Percentiles rank a stretch among this genome's conserved stretches.
phyloP scores from a whole-genome alignment of 2,329 filamentous ascomycete species.

The Amauroascus verrucosus region DNA sequence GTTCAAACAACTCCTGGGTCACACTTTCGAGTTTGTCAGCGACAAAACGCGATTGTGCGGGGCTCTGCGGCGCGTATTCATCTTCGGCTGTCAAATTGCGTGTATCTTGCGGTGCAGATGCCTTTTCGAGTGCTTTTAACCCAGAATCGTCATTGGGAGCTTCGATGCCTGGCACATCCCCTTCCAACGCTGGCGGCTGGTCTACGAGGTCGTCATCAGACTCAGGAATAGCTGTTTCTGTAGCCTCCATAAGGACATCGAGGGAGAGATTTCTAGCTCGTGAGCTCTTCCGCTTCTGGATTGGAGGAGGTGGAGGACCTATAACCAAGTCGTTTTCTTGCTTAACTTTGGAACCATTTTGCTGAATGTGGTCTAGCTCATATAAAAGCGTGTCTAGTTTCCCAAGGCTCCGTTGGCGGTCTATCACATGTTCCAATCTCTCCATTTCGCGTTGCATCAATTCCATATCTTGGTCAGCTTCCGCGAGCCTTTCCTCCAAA shows the following conservation, averaged over 20 bases:
- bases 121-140: slow-evolving; percentile 29
- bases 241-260: slow-evolving; percentile 36
- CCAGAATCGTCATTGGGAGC: slow-evolving; percentile 24
- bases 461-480: slow-evolving; percentile 91
- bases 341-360: slow-evolving; percentile 42
- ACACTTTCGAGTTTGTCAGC: slow-evolving; percentile 87
- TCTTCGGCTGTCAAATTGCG: slow-evolving; percentile 19
- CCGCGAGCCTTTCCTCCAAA: slow-evolving; percentile 84
- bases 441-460: slow-evolving; percentile 96
- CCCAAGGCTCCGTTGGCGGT: slow-evolving; percentile 86
- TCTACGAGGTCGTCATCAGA: slow-evolving; percentile 35
- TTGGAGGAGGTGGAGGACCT: slow-evolving; percentile 14
- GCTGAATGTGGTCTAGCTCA: slow-evolving; percentile 69
- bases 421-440: slow-evolving; percentile 84
- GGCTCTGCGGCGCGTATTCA: slow-evolving; percentile 51
- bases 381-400: slow-evolving; percentile 87
- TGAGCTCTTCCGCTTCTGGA: slow-evolving; percentile 19
- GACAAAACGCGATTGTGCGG: slow-evolving; percentile 73
- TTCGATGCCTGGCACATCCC: not conserved
- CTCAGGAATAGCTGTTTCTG: slow-evolving; percentile 37
- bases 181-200: slow-evolving; percentile 20
- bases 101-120: slow-evolving; percentile 21
- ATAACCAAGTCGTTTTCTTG: slow-evolving; percentile 23
- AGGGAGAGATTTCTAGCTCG: slow-evolving; percentile 31
- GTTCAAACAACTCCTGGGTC: slow-evolving; percentile 80